Evolutionary conservation across 2,329 filamentous ascomycete species (phyloP).

Genomic region (Bipolaris zeicola): DNA sequence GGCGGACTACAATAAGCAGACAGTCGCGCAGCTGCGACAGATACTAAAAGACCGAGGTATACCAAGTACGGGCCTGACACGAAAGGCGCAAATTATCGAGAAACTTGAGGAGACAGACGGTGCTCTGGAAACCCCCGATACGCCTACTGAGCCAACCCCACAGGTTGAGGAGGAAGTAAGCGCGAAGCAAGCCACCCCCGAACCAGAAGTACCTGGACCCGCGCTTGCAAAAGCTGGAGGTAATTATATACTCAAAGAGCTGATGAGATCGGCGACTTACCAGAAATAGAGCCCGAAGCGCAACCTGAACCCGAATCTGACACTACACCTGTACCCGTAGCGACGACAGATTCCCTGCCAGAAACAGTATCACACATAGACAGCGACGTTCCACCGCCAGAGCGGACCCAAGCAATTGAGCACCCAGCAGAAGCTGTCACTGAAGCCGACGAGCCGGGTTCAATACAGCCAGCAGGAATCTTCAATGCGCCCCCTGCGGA

Average conservation of each 20-base stretch:
- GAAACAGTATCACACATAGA: conserved; percentile 33
- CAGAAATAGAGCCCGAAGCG: conserved; percentile 14
- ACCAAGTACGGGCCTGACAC: conserved; percentile 52
- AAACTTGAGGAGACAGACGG: conserved; percentile 47
- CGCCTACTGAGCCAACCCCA: conserved; percentile 9
- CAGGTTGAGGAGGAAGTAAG: conserved; percentile 12
- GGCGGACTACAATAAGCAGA: conserved; percentile 54
- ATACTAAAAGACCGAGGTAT: conserved; percentile 56
- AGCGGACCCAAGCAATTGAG: conserved; percentile 19
- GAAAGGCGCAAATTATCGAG: conserved; percentile 57
- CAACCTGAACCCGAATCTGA: conserved; percentile 11
- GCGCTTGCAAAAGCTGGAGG: conserved; percentile 33
- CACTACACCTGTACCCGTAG: conserved; percentile 13
- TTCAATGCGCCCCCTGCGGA: conserved; percentile 25
- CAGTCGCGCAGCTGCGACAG: conserved; percentile 54
- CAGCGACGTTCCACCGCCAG: conserved; percentile 23
- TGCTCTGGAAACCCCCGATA: conserved; percentile 11
- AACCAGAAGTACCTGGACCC: conserved; percentile 13
- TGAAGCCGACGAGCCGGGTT: conserved; percentile 23
- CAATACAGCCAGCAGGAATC: conserved; percentile 19
- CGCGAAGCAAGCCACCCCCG: not conserved
- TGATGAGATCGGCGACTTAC: conserved; percentile 2
- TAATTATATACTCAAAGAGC: conserved; percentile 6
- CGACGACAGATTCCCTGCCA: conserved; percentile 23
- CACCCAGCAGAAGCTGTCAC: conserved; percentile 24